These are phyloP conservation scores for Exophiala sp. DNA, from an alignment of 2,329 filamentous ascomycete genomes.

Conservation along the genomic window DNA sequence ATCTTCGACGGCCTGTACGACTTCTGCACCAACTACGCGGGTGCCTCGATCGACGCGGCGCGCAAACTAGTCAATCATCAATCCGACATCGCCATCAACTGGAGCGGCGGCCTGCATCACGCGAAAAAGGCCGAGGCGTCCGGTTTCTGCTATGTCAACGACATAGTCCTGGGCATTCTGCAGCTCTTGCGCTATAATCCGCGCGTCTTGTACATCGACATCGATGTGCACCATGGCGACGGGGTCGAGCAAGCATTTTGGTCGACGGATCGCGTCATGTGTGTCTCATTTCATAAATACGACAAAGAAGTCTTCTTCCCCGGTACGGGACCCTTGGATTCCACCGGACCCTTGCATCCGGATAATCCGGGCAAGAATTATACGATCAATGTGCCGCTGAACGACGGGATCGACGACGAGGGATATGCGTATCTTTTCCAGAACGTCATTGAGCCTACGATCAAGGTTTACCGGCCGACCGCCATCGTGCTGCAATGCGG, in stretches of 20 bases:
- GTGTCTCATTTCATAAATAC: constrained; percentile 94
- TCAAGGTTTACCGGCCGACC: constrained; percentile 77
- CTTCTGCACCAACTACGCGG: constrained; percentile 90
- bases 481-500: constrained; percentile 95
- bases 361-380: constrained; percentile 85
- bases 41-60: constrained; percentile 83
- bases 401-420: constrained; percentile 84
- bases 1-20: constrained; percentile 94
- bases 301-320: constrained; percentile 81
- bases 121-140: constrained; percentile 90
- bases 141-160: constrained; percentile 98
- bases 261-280: constrained; percentile 83
- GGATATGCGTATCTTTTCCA: constrained; percentile 85
- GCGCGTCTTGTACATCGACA: constrained; percentile 89
- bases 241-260: constrained; percentile 89
- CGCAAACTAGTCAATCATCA: constrained; percentile 79
- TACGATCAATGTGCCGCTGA: constrained; percentile 80
- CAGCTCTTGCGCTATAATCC: constrained; percentile 76
- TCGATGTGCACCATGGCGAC: constrained; percentile 87
- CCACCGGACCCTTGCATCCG: constrained; percentile 75
- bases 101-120: constrained; percentile 94
- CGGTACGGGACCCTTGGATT: constrained; percentile 78
- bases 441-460: constrained; percentile 67
- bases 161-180: constrained; percentile 90
- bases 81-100: constrained; percentile 94